Evolutionary conservation across 192 early-diverging fungal genomes (phyloP).

Genomic region (Thoreauomyces humboldtii): DNA sequence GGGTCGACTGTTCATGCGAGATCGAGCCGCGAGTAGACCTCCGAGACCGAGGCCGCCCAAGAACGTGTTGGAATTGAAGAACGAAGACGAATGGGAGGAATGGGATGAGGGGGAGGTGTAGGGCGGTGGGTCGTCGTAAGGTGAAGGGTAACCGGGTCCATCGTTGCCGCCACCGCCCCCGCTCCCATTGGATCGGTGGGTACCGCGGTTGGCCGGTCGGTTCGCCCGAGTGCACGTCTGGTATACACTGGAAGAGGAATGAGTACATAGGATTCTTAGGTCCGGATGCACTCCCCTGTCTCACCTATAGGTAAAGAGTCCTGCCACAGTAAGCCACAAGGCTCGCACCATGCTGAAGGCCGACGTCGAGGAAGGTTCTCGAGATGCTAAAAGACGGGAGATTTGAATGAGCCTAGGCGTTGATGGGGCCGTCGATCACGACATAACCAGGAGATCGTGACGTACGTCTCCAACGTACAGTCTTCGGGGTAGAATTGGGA

Average conservation of each 20-base stretch:
- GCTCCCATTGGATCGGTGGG: conserved; percentile 10
- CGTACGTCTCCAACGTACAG: conserved; percentile 15
- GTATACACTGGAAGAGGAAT: conserved; percentile 3
- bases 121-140: neutral
- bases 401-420: neutral
- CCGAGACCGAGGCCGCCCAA: neutral
- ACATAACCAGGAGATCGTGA: too few species aligned
- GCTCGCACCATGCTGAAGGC: conserved; percentile 2
- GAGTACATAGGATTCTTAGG: too few species aligned
- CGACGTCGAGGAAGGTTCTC: conserved; percentile 6
- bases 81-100: neutral
- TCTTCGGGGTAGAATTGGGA: neutral
- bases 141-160: neutral
- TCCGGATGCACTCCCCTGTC: too few species aligned
- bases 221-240: neutral
- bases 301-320: conserved; percentile 18
- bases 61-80: neutral
- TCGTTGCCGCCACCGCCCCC: neutral
- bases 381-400: conserved; percentile 6
- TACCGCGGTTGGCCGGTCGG: too few species aligned
- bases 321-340: conserved; percentile 19
- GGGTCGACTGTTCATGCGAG: too few species aligned
- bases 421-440: neutral
- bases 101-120: neutral
- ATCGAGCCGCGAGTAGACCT: too few species aligned